Percentiles rank a stretch among this genome's conserved stretches.
Evolutionary conservation across 768 basidiomycete species (phyloP).

Genomic region (Tulasnella sp.): DNA sequence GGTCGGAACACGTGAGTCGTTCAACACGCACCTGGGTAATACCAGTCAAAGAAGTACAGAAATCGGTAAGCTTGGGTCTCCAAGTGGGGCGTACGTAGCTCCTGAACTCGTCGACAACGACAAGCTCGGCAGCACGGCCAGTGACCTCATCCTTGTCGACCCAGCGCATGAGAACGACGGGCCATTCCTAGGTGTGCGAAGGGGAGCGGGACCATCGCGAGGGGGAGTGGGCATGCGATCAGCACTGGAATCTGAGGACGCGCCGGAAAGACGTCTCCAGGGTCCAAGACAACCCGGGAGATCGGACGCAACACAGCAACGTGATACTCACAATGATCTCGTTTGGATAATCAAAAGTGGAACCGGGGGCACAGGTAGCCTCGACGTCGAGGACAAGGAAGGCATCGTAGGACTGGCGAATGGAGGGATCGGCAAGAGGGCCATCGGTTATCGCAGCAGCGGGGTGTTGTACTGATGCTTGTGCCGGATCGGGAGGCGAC

Average conservation of each 20-base stretch:
- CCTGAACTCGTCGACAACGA: constrained; percentile 70
- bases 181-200: constrained; percentile 59
- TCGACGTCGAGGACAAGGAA: constrained; percentile 87
- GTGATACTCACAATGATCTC: constrained; percentile 75
- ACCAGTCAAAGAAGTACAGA: constrained; percentile 80
- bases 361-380: constrained; percentile 61
- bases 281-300: not conserved
- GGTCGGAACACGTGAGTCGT: not conserved
- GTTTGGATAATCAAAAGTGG: constrained; percentile 74
- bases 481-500: not conserved
- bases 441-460: not conserved
- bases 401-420: constrained; percentile 46
- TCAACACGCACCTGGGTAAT: constrained; percentile 68
- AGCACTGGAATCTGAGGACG: not conserved
- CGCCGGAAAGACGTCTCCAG: not conserved
- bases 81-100: constrained; percentile 82
- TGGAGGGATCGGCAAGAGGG: constrained; percentile 9
- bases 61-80: constrained; percentile 65
- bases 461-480: not conserved
- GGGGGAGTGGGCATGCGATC: not conserved
- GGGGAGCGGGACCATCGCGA: not conserved
- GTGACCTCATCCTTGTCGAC: constrained; percentile 39
- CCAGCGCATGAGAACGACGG: constrained; percentile 82
- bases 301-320: not conserved
- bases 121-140: constrained; percentile 43